Evolutionary conservation across 2,329 filamentous ascomycete species (phyloP), one percentile per base, ranked within the genome.

Genomic region (Paecilomyces dactylethromorphus): DNA sequence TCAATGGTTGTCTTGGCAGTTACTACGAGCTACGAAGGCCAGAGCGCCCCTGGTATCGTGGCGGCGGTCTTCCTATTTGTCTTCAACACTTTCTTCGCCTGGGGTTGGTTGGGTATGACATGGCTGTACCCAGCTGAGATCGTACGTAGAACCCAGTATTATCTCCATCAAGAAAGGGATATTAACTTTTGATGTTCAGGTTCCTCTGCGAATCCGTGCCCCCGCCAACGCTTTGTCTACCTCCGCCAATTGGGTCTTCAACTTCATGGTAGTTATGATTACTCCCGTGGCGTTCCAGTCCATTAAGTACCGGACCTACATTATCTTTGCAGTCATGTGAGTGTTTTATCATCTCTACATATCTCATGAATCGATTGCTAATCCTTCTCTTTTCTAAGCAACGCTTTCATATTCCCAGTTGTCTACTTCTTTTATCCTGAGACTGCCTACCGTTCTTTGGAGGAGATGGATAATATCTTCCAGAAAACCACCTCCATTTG

Each of bases 391-490:
- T 21, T 24, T 18, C 53, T 61, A 2, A 78, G 76, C 61, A 84
- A 84, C 66, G 81, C 80, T 15, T 75, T 76, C 63, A 84, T 84
- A 66, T 75, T 84, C 18, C 82, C 83, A 0, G 76, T 79, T 7
- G 79, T 82, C 54, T 86, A 84, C 72, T 82, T 84, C 72, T 84
- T 85, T 76, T 85, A 84, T 68, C 84, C 83, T 0, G 84, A 86
- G 66, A 86, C 83, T 2, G 82, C 82, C 10, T 80, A 79, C 62
- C 80, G 82, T 7, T 83, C 79, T 13, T 77, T 89, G 32, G 87
- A 90, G 71, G 87, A 90, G 69, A 85, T 90, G 72, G 87, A 90
- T 66, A 79, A 83, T 59, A 86, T 90, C 63, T 87, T 88, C 77
- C 78, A 78, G 68, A 83, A 83, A 61, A 81, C 80, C 1, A 74